Percentiles rank a stretch among this genome's conserved stretches.
Conservation (phyloP, 371 early-diverging fungal genomes). For the Homolaphlyctis polyrhiza region DNA sequence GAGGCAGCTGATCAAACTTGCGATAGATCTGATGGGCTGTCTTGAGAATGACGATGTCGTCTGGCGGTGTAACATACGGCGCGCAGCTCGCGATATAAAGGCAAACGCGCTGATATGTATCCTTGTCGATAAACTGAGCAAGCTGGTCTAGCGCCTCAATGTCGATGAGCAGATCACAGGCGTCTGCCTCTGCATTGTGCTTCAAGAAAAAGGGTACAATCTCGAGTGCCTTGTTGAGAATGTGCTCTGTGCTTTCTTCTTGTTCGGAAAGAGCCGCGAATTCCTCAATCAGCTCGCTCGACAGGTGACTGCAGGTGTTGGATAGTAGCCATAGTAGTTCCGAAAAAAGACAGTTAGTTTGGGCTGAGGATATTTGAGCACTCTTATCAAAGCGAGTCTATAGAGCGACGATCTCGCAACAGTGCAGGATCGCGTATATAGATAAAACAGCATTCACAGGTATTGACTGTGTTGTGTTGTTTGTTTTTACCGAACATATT, state of each 20-base stretch:
- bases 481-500: slow-evolving; percentile 90
- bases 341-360: too few relatives aligned
- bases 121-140: slow-evolving; percentile 76
- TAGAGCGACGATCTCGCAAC: too few relatives aligned
- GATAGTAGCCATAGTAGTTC: too few relatives aligned
- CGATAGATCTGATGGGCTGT: slow-evolving; percentile 90
- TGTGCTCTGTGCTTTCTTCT: slow-evolving; percentile 46
- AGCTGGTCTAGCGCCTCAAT: slow-evolving; percentile 77
- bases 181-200: slow-evolving; percentile 97
- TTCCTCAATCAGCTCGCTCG: slow-evolving; percentile 88
- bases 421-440: too few relatives aligned
- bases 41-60: slow-evolving; percentile 76
- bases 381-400: too few relatives aligned
- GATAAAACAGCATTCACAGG: too few relatives aligned
- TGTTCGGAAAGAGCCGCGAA: slow-evolving; percentile 53
- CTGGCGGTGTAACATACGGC: slow-evolving; percentile 83
- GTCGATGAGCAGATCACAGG: slow-evolving; percentile 90
- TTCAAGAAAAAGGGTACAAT: slow-evolving; percentile 92
- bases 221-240: slow-evolving; percentile 69
- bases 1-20: slow-evolving; percentile 69
- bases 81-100: slow-evolving; percentile 93
- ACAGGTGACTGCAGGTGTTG: slow-evolving; percentile 85
- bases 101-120: slow-evolving; percentile 92
- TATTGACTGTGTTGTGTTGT: too few relatives aligned
- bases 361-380: too few relatives aligned